These are phyloP conservation scores for Monosporascus ibericus DNA, from an alignment of 2,329 filamentous ascomycete species.

Conservation along the genomic window DNA sequence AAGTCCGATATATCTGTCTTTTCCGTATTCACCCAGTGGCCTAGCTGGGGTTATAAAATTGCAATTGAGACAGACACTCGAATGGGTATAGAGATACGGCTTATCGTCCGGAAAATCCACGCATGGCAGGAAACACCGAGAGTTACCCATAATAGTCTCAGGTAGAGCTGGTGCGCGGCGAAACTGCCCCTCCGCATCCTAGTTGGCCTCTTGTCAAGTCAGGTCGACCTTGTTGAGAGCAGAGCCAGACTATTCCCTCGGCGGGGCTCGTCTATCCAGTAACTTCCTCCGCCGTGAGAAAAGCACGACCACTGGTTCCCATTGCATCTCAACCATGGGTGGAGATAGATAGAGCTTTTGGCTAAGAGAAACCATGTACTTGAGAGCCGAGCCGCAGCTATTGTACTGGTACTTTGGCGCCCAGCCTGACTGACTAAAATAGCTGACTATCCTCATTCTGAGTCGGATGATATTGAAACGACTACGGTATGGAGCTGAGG, in stretches of 20 bases:
- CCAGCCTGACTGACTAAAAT: too few relatives aligned
- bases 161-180: not conserved
- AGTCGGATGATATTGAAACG: too few relatives aligned
- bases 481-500: too few relatives aligned
- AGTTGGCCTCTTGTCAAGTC: too few relatives aligned
- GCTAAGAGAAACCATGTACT: not conserved
- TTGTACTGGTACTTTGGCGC: not conserved
- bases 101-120: conserved; percentile 7
- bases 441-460: too few relatives aligned
- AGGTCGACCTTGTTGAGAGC: not conserved
- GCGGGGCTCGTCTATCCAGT: too few relatives aligned
- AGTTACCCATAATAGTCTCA: not conserved
- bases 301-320: not conserved
- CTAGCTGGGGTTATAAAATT: too few relatives aligned
- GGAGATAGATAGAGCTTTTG: not conserved
- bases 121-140: not conserved
- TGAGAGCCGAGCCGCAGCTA: not conserved
- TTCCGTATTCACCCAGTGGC: too few relatives aligned
- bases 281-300: not conserved
- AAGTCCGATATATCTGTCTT: too few relatives aligned
- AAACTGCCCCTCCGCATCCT: not conserved
- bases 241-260: not conserved
- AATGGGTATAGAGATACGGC: too few relatives aligned
- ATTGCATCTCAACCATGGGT: not conserved
- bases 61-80: too few relatives aligned